phyloP scores from a whole-genome alignment of 169 alveolate species.

The Toxoplasma gondii region DNA sequence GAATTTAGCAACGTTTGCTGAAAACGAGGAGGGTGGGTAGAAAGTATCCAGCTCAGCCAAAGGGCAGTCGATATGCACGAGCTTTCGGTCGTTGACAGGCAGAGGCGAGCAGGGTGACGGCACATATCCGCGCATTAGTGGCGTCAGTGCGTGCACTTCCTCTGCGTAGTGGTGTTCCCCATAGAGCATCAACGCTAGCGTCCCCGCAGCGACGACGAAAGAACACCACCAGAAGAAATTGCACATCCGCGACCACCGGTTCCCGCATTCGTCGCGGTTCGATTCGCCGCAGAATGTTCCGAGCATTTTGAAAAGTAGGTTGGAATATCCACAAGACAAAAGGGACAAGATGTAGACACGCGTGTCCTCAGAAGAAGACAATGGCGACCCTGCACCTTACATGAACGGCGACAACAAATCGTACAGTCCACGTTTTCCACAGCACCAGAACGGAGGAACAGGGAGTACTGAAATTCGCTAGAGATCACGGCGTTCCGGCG shows the following conservation, averaged over 20 bases:
- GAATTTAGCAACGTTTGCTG: conserved; percentile 45
- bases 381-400: too few relatives aligned
- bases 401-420: too few relatives aligned
- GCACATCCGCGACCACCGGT: conserved; percentile 27
- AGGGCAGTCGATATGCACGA: conserved; percentile 66
- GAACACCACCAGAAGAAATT: neutral
- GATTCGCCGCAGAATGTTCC: neutral
- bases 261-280: conserved; percentile 32
- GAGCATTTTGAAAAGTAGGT: neutral
- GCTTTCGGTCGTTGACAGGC: conserved; percentile 48
- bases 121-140: conserved; percentile 6
- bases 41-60: conserved; percentile 41
- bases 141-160: conserved; percentile 47
- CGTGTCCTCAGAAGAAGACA: too few relatives aligned
- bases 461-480: too few relatives aligned
- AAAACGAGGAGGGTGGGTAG: conserved; percentile 65
- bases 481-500: too few relatives aligned
- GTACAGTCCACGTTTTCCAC: too few relatives aligned
- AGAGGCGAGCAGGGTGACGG: conserved; percentile 63
- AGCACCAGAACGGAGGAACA: too few relatives aligned
- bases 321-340: neutral
- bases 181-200: neutral
- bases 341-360: neutral
- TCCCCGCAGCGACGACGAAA: neutral
- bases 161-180: conserved; percentile 39